Evolutionary conservation across 2,329 filamentous ascomycete genomes (phyloP).

Genomic region (Decorospora gaudefroyi): DNA sequence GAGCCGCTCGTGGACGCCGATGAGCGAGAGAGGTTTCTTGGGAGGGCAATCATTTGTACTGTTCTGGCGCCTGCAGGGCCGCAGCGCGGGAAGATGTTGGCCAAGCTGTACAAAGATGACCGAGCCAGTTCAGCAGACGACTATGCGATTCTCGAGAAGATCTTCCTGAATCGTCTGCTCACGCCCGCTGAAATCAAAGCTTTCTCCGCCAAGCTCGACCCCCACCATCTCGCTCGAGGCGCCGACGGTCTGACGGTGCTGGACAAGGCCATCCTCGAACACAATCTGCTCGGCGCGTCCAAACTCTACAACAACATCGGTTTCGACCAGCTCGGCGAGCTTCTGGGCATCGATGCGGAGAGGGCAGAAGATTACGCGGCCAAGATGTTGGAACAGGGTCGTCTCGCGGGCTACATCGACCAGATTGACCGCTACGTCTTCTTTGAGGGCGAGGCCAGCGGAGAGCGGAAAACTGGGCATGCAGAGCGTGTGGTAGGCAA

Average conservation of each 20-base stretch:
- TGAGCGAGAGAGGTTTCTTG: slow-evolving; percentile 81
- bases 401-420: slow-evolving; percentile 86
- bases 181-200: slow-evolving; percentile 79
- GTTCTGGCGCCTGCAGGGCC: slow-evolving; percentile 92
- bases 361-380: slow-evolving; percentile 91
- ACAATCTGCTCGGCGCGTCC: slow-evolving; percentile 88
- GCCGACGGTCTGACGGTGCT: slow-evolving; percentile 91
- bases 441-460: slow-evolving; percentile 78
- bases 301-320: slow-evolving; percentile 58
- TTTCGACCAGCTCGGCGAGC: slow-evolving; percentile 69
- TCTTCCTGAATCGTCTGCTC: slow-evolving; percentile 89
- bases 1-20: slow-evolving; percentile 78
- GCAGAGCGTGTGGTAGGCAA: slow-evolving; percentile 63
- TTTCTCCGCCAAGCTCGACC: slow-evolving; percentile 78
- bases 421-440: slow-evolving; percentile 88
- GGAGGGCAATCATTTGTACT: slow-evolving; percentile 87
- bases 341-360: slow-evolving; percentile 77
- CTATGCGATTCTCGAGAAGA: slow-evolving; percentile 91
- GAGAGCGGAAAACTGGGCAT: slow-evolving; percentile 68
- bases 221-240: slow-evolving; percentile 88
- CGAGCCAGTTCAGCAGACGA: slow-evolving; percentile 74
- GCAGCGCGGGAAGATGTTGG: slow-evolving; percentile 76
- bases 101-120: slow-evolving; percentile 91
- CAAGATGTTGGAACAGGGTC: slow-evolving; percentile 92
- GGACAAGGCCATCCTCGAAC: slow-evolving; percentile 90